Conservation (phyloP, 768 basidiomycete species). For the Leucocoprinus sp. region DNA sequence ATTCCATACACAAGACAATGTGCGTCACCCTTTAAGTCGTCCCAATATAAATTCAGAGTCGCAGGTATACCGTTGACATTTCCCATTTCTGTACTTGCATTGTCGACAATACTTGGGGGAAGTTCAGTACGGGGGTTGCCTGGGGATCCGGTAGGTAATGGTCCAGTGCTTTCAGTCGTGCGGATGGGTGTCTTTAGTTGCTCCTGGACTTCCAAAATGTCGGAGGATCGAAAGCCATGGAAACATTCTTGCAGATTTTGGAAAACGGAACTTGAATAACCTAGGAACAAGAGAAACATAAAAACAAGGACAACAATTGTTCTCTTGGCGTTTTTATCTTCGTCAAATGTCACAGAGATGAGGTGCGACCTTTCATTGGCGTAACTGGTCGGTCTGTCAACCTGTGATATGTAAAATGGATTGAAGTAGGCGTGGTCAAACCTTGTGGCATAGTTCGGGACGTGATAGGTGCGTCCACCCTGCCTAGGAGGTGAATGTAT, state of each 20-base stretch:
- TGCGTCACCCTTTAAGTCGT: conserved; percentile 15
- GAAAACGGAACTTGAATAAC: conserved; percentile 10
- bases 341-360: conserved; percentile 28
- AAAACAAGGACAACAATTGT: conserved; percentile 18
- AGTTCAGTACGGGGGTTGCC: background rate
- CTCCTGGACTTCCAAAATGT: conserved; percentile 12
- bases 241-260: background rate
- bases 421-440: conserved; percentile 12
- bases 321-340: conserved; percentile 23
- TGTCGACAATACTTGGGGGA: background rate
- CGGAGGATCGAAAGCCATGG: background rate
- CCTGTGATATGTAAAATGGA: conserved; percentile 10
- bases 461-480: conserved; percentile 31
- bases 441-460: conserved; percentile 34
- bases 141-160: background rate
- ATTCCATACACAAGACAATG: conserved; percentile 22
- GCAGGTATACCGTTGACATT: background rate
- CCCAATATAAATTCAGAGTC: conserved; percentile 18
- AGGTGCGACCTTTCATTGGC: conserved; percentile 29
- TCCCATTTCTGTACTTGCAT: background rate
- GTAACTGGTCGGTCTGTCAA: conserved; percentile 20
- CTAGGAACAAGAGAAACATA: conserved; percentile 21
- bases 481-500: conserved; percentile 15
- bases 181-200: background rate
- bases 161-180: background rate